Base-by-base conservation (phyloP, 2,329 filamentous ascomycete species). In the Chaetomiaceae sp. region DNA sequence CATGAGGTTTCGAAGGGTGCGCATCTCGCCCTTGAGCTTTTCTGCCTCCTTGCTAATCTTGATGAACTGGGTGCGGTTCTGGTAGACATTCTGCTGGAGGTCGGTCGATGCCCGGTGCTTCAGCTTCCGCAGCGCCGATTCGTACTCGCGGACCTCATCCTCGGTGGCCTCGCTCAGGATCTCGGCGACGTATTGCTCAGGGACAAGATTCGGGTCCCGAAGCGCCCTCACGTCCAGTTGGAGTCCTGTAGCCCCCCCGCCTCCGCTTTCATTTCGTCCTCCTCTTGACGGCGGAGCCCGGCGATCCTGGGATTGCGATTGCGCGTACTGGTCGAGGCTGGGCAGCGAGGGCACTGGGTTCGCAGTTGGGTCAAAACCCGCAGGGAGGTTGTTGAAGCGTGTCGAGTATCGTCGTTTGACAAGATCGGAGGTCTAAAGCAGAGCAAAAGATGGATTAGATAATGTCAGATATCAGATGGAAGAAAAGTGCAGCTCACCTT, bases 1-100 rank as follows among this genome's bases (percentile, higher is more conserved):
- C 86, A 99, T 96, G 48, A 97, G 78, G 59, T 89, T 89, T 40
- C 89, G 84, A 29, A 99, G 80, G 6, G 89, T 89, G 48, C 89
- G 83, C 94, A 99, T 97, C 69, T 99, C 94, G 51, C 84, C 83
- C 72, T 97, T 97, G 53, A 99, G 82, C 73, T 96, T 96, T 71
- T 99, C 94, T 2, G 95, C 94, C 73, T 99, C 94, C 71, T 97
- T 96, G 68, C 91, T 96, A 70, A 99, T 97, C 71, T 95, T 95
- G 76, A 99, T 97, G 67, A 99, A 99, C 65, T 97, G 94, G 0
- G 90, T 95, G 44, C 94, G 85, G 70, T 99, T 99, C 69, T 96
- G 91, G 71, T 95, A 92, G 46, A 99, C 87, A 71, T 91, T 97
- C 66, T 95, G 89, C 70, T 97, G 92, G 20, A 99, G 77, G 62